A percentile compares a stretch with the other conserved stretches of the same genome.
Evolutionary conservation across 768 basidiomycete genomes (phyloP).

Genomic region (Trametes punicea): DNA sequence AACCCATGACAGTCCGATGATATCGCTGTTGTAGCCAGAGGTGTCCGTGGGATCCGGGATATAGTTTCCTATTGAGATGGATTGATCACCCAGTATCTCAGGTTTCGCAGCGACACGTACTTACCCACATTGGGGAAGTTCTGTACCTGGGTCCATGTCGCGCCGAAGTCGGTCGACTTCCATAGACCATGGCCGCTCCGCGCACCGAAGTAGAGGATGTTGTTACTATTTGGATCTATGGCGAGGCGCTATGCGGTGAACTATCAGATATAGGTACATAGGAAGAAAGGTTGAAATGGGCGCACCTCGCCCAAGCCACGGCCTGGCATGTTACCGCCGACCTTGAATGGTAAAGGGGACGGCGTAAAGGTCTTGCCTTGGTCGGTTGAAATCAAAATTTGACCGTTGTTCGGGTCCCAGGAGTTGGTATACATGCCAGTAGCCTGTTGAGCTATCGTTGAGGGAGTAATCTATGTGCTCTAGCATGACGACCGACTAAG

Average conservation of each 20-base stretch:
- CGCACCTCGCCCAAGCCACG: slow-evolving; percentile 60
- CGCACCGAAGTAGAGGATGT: slow-evolving; percentile 61
- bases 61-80: slow-evolving; percentile 41
- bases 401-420: slow-evolving; percentile 60
- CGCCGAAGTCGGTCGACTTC: slow-evolving; percentile 61
- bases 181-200: slow-evolving; percentile 62
- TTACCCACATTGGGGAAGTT: slow-evolving; percentile 56
- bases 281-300: background rate
- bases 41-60: slow-evolving; percentile 51
- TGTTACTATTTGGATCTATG: slow-evolving; percentile 61
- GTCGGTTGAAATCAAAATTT: slow-evolving; percentile 59
- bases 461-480: background rate
- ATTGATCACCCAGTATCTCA: background rate
- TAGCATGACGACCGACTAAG: slow-evolving; percentile 26
- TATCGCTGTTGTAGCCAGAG: slow-evolving; percentile 37
- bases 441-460: slow-evolving; percentile 33
- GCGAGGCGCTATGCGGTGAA: slow-evolving; percentile 44
- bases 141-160: slow-evolving; percentile 57
- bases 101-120: background rate
- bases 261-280: background rate
- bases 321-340: slow-evolving; percentile 68
- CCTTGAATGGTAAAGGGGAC: slow-evolving; percentile 57
- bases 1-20: slow-evolving; percentile 53
- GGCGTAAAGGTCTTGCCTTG: slow-evolving; percentile 53
- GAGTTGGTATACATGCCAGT: slow-evolving; percentile 62